These are phyloP conservation scores for Lentinula edodes DNA, from an alignment of 768 basidiomycete species.

Conservation along the genomic window DNA sequence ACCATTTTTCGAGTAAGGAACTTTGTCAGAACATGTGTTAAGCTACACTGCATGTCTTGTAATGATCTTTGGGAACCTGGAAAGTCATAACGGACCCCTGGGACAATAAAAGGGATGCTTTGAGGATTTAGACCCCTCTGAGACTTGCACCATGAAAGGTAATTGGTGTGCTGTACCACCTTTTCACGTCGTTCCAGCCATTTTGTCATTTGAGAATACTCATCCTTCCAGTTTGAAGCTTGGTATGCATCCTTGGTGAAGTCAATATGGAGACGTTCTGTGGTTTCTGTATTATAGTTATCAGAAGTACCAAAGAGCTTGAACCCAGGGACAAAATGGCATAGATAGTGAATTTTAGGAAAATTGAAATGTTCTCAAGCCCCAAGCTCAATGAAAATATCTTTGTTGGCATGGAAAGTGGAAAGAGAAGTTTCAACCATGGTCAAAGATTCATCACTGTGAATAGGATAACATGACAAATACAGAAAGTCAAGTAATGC, in stretches of 20 bases:
- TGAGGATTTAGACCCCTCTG: not conserved
- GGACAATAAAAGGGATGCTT: not conserved
- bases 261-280: too few species aligned
- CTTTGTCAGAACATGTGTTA: not conserved
- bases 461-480: too few species aligned
- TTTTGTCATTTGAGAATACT: conserved; percentile 13
- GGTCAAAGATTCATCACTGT: conserved; percentile 14
- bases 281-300: conserved; percentile 21
- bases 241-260: too few species aligned
- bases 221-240: conserved; percentile 20
- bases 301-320: conserved; percentile 16
- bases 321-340: conserved; percentile 17
- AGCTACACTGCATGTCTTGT: not conserved
- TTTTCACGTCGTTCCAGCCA: conserved; percentile 3
- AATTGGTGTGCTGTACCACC: not conserved
- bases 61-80: not conserved
- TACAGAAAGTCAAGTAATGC: conserved; percentile 15
- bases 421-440: conserved; percentile 15
- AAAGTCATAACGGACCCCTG: not conserved
- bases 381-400: conserved; percentile 21
- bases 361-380: conserved; percentile 21
- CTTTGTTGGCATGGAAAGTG: conserved; percentile 27
- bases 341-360: conserved; percentile 20
- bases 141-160: not conserved
- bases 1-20: not conserved